phyloP scores from a whole-genome alignment of 2,329 filamentous ascomycete species.

The Fusarium sp. region DNA sequence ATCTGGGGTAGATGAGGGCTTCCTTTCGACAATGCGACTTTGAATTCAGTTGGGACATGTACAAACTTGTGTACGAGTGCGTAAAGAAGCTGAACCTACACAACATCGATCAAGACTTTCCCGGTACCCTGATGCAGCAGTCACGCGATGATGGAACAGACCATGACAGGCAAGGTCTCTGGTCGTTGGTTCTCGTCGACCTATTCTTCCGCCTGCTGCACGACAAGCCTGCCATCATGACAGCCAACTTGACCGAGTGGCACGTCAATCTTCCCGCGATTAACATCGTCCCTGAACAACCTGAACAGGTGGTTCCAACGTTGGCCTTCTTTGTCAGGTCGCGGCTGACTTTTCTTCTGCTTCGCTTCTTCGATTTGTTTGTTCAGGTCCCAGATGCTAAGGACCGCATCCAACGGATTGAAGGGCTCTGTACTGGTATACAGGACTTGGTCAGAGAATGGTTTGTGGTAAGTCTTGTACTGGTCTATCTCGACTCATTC shows the following conservation, averaged over 20 bases:
- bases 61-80: slow-evolving; percentile 4
- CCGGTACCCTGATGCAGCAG: neutral
- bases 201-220: slow-evolving; percentile 10
- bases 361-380: slow-evolving; percentile 1
- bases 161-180: slow-evolving; percentile 4
- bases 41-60: slow-evolving; percentile 10
- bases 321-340: slow-evolving; percentile 5
- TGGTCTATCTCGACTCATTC: neutral
- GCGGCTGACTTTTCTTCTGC: slow-evolving; percentile 10
- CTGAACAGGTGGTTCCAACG: slow-evolving; percentile 1
- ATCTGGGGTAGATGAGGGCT: neutral
- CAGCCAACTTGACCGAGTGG: slow-evolving; percentile 6
- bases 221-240: slow-evolving; percentile 14
- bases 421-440: slow-evolving; percentile 4
- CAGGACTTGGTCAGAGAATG: slow-evolving; percentile 2
- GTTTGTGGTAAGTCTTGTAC: slow-evolving; percentile 6
- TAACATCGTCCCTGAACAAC: neutral
- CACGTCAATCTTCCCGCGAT: slow-evolving; percentile 3
- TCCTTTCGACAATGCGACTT: slow-evolving; percentile 9
- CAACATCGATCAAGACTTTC: slow-evolving; percentile 3
- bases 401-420: neutral
- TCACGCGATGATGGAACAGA: neutral
- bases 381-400: neutral
- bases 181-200: slow-evolving; percentile 9
- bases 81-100: slow-evolving; percentile 5